phyloP scores from a whole-genome alignment of 2,329 filamentous ascomycete species.

The Zasmidium angulare region DNA sequence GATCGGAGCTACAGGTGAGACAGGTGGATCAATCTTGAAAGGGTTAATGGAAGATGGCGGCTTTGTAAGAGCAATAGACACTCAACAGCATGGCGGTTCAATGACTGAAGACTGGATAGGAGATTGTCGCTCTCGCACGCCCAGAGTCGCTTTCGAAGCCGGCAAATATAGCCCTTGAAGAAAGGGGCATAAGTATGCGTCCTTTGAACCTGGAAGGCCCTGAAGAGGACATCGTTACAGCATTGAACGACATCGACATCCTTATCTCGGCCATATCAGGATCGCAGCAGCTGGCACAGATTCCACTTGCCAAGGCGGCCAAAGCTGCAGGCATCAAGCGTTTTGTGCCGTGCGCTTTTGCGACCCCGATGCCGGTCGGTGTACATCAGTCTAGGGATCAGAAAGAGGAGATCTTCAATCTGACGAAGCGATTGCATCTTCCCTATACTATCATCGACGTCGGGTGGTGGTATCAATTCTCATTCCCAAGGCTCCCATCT shows the following conservation, averaged over 20 bases:
- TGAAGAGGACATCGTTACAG: constrained; percentile 42
- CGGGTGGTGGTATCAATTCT: constrained; percentile 59
- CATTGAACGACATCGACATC: constrained; percentile 32
- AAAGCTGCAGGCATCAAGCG: constrained; percentile 34
- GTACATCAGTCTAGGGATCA: constrained; percentile 38
- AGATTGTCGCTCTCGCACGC: constrained; percentile 51
- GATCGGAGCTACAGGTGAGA: constrained; percentile 44
- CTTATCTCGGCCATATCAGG: constrained; percentile 32
- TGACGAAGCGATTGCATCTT: constrained; percentile 49
- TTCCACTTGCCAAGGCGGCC: constrained; percentile 31
- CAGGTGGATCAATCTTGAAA: constrained; percentile 42
- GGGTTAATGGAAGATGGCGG: constrained; percentile 36
- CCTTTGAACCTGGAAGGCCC: constrained; percentile 43
- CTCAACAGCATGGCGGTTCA: not conserved
- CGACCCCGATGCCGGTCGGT: constrained; percentile 46
- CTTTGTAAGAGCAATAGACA: constrained; percentile 14
- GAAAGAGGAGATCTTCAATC: constrained; percentile 54
- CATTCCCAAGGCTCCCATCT: constrained; percentile 45
- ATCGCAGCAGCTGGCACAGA: constrained; percentile 20
- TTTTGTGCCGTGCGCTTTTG: constrained; percentile 34
- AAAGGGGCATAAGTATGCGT: constrained; percentile 47
- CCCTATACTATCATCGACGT: constrained; percentile 60
- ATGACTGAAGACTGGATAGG: constrained; percentile 34
- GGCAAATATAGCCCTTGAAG: constrained; percentile 41
- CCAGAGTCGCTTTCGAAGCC: constrained; percentile 47